Evolutionary conservation across 2,329 filamentous ascomycete species (phyloP), one percentile per base, ranked within the genome.

Genomic region (Pyricularia pennisetigena): DNA sequence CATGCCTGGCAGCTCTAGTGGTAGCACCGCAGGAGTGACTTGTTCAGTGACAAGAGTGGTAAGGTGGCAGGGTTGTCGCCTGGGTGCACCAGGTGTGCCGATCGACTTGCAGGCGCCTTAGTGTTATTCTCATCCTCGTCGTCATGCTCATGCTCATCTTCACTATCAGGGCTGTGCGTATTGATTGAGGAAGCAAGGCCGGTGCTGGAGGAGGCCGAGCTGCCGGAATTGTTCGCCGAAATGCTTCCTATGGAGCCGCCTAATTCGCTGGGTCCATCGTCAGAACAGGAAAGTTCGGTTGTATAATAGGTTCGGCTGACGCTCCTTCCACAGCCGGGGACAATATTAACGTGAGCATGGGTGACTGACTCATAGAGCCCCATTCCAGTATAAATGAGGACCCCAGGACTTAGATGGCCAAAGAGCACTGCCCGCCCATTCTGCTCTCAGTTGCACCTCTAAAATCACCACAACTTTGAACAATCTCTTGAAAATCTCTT

Each of bases 291-390:
- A n/a, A 89, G 78, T 20, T 81, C 76, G 12, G 82, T 85, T 12
- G 80, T 86, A 75, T 93, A 93, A 73, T 88, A 91, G 0, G 85
- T 90, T 14, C 41, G 81, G 69, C 87, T 87, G 28, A 82, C 83
- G 68, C 86, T 88, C 24, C 81, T 79, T 30, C 76, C 75, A 0
- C n/a, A n/a, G n/a, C n/a, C n/a, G n/a, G n/a, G n/a, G n/a, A n/a
- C n/a, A n/a, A n/a, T n/a, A n/a, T n/a, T n/a, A n/a, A n/a, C n/a
- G n/a, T n/a, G n/a, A n/a, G n/a, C n/a, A n/a, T n/a, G n/a, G n/a
- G n/a, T n/a, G n/a, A n/a, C n/a, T n/a, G n/a, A n/a, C n/a, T n/a
- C n/a, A n/a, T n/a, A n/a, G n/a, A n/a, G n/a, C n/a, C n/a, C n/a
- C n/a, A n/a, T n/a, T n/a, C n/a, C n/a, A n/a, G n/a, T n/a, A n/a